A percentile compares a stretch with the other conserved stretches of the same genome.
phyloP scores from a whole-genome alignment of 2,329 filamentous ascomycete genomes.

The Penicillium sp. region DNA sequence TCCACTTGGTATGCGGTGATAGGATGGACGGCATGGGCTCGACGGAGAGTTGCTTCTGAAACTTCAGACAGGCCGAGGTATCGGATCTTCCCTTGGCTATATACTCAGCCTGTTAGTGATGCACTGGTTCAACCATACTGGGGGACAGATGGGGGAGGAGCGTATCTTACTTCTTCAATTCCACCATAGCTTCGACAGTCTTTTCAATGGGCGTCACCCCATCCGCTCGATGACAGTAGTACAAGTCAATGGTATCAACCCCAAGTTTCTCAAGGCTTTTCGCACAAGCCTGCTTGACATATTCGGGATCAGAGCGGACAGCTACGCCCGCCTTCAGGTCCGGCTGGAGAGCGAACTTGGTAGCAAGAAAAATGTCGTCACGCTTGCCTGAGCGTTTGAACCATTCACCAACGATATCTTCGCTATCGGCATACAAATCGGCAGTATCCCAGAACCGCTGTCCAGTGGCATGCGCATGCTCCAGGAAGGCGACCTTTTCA shows the following conservation, averaged over 20 bases:
- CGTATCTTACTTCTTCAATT: slow-evolving; percentile 37
- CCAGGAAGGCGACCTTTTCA: slow-evolving; percentile 23
- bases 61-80: slow-evolving; percentile 50
- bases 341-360: slow-evolving; percentile 37
- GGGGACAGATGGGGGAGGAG: background rate
- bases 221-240: slow-evolving; percentile 48
- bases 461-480: slow-evolving; percentile 32
- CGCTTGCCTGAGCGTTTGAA: slow-evolving; percentile 40
- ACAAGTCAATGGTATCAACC: slow-evolving; percentile 42
- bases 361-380: slow-evolving; percentile 42
- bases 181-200: slow-evolving; percentile 44
- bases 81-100: slow-evolving; percentile 49
- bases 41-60: slow-evolving; percentile 47
- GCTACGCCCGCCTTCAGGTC: slow-evolving; percentile 5
- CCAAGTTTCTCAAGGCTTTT: slow-evolving; percentile 38
- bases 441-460: slow-evolving; percentile 35
- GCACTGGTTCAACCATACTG: background rate
- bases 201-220: slow-evolving; percentile 45
- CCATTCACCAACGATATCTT: slow-evolving; percentile 39
- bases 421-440: slow-evolving; percentile 33
- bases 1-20: slow-evolving; percentile 53
- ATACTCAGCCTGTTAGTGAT: background rate
- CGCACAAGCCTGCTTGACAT: slow-evolving; percentile 36
- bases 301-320: slow-evolving; percentile 39
- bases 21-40: slow-evolving; percentile 48